Base-by-base conservation (phyloP, 352 stramenopile genomes). In the Phytophthora nicotianae region DNA sequence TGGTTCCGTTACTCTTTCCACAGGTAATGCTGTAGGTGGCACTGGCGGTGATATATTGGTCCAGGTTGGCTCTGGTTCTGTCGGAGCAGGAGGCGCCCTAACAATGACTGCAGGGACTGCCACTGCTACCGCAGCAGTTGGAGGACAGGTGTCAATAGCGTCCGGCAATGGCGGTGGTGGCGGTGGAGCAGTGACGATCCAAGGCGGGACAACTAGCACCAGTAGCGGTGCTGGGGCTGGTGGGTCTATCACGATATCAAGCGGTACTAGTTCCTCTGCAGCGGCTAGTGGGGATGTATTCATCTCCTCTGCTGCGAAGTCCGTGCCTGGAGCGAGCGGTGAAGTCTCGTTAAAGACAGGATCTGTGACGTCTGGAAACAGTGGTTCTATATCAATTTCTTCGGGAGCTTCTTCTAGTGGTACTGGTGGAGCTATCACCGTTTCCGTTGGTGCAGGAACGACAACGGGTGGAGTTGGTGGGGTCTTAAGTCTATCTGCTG, bases 31-130 rank as follows among this genome's bases (percentile, higher is more conserved):
- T 9, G 57, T 72, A n/a, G 75, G 75, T 33, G 79, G 77, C 20
- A 68, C 74, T 58, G 79, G 71, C 11, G 79, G 79, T 20, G 75
- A 86, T 19, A 73, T 88, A 26, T 53, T 58, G 11, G 35, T 88
- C 13, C 57, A 65, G 37, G 75, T 84, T 38, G 79, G 79, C 9
- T 75, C 65, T 47, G 75, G 77, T 16, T 69, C 69, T 41, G 65
- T 76, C 32, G 79, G 79, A 24, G 52, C 64, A 41, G 77, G 77
- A 32, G 75, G 80, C 11, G 50, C 65, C 7, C 20, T 83, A 38
- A 76, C 66, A 10, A 62, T 88, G 38, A 46, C 64, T 53, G 70
- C 74, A 46, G 71, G 74, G 37, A 62, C 29, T 24, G 66, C 71
- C 19, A 68, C 58, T 33, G 62, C 64, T 24, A 11, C 51, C 10